Conservation (phyloP, 805 yeast species). For the Cyberlindnera euphorbiiphila region DNA sequence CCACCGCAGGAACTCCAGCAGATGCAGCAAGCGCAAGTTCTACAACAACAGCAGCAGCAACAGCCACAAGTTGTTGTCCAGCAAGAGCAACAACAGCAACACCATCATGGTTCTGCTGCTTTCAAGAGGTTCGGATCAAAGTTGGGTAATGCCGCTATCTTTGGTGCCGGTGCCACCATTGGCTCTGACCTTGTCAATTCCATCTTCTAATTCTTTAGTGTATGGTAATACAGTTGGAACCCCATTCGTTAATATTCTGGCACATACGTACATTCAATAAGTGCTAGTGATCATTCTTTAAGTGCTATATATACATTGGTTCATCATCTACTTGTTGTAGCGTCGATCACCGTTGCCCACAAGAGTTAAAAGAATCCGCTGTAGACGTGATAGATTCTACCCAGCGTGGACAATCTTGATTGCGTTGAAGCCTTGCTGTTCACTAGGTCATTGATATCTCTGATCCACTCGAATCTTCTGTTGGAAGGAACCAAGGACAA, state of each 20-base stretch:
- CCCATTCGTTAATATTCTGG: too few species aligned
- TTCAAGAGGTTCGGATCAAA: constrained; percentile 70
- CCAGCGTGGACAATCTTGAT: constrained; percentile 44
- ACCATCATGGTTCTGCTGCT: constrained; percentile 30
- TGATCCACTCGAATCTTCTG: constrained; percentile 50
- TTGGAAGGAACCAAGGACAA: constrained; percentile 45
- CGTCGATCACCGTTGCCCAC: too few species aligned
- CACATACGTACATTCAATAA: too few species aligned
- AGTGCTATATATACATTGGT: not conserved
- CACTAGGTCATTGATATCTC: constrained; percentile 60
- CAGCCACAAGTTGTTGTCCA: constrained; percentile 3
- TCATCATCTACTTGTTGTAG: too few species aligned
- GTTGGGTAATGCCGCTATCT: constrained; percentile 88
- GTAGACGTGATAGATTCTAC: constrained; percentile 62
- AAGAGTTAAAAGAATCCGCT: constrained; percentile 32
- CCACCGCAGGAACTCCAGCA: constrained; percentile 28
- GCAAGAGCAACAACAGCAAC: constrained; percentile 19
- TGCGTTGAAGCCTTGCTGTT: constrained; percentile 34
- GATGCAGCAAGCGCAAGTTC: constrained; percentile 11
- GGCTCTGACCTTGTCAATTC: constrained; percentile 80
- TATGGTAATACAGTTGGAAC: too few species aligned
- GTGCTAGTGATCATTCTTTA: not conserved
- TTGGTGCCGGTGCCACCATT: constrained; percentile 94
- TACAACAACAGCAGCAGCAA: constrained; percentile 25
- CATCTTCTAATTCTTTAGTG: constrained; percentile 58